Evolutionary conservation across 176 grass and related monocot species (phyloP).

Genomic region (Areca catechu): DNA sequence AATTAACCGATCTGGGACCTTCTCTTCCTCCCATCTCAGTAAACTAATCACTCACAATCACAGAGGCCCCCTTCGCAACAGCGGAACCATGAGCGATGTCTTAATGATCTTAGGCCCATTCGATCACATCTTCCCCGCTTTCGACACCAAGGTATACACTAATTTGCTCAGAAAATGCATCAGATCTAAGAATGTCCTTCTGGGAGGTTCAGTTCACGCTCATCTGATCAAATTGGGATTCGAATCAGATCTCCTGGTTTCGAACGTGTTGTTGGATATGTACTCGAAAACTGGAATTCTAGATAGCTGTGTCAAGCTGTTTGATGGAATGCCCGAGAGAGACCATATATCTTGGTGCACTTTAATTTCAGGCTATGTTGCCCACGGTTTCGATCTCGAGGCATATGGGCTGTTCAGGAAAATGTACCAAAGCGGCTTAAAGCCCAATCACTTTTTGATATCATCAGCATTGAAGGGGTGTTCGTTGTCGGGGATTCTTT

Average conservation of each 20-base stretch:
- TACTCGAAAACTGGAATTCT: slow-evolving; percentile 58
- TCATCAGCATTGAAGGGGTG: slow-evolving; percentile 57
- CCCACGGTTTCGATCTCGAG: slow-evolving; percentile 30
- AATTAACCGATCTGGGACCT: slow-evolving; percentile 30
- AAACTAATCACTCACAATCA: not conserved
- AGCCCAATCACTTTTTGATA: slow-evolving; percentile 60
- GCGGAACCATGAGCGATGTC: slow-evolving; percentile 39
- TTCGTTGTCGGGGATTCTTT: slow-evolving; percentile 38
- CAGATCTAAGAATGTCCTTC: slow-evolving; percentile 29
- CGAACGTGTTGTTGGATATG: slow-evolving; percentile 69
- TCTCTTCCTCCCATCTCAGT: slow-evolving; percentile 10
- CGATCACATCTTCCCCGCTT: slow-evolving; percentile 45
- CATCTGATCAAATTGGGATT: slow-evolving; percentile 60
- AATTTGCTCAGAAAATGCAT: slow-evolving; percentile 62
- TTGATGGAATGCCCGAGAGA: slow-evolving; percentile 76
- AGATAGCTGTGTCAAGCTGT: slow-evolving; percentile 30
- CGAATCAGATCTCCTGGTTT: slow-evolving; percentile 42
- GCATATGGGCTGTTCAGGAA: slow-evolving; percentile 40
- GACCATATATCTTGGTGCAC: slow-evolving; percentile 74
- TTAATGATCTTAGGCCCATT: slow-evolving; percentile 68
- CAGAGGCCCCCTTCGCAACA: not conserved
- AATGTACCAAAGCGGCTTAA: slow-evolving; percentile 30
- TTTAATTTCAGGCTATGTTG: slow-evolving; percentile 48
- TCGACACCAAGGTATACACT: slow-evolving; percentile 58
- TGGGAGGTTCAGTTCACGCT: slow-evolving; percentile 44